A percentile compares a stretch with the other conserved stretches of the same genome.
Evolutionary conservation across 2,329 filamentous ascomycete genomes (phyloP).

Genomic region (Aspergillus arachidicola): DNA sequence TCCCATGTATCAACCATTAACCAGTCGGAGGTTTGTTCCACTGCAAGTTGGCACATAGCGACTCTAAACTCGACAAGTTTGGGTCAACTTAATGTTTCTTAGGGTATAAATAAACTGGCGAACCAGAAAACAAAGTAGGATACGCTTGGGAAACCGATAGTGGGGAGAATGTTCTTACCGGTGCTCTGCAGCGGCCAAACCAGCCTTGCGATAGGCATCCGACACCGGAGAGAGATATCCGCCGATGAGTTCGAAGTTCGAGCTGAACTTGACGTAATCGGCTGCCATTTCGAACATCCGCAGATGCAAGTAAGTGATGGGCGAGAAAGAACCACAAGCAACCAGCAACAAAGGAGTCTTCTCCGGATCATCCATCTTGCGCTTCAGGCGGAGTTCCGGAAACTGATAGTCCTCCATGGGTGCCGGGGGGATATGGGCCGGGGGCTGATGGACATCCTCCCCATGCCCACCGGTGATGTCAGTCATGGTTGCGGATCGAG

Average conservation of each 20-base stretch:
- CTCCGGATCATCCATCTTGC: constrained; percentile 49
- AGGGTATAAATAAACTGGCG: background rate
- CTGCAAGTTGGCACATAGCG: constrained; percentile 83
- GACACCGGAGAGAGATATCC: constrained; percentile 82
- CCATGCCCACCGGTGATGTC: constrained; percentile 30
- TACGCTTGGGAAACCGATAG: background rate
- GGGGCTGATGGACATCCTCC: constrained; percentile 31
- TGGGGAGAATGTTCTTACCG: constrained; percentile 46
- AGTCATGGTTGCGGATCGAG: constrained; percentile 30
- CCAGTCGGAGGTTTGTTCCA: constrained; percentile 71
- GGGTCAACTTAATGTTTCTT: constrained; percentile 1
- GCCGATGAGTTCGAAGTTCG: constrained; percentile 80
- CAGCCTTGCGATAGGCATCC: constrained; percentile 77
- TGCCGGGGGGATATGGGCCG: constrained; percentile 27
- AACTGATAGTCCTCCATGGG: constrained; percentile 47
- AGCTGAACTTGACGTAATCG: constrained; percentile 75
- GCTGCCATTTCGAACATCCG: constrained; percentile 88
- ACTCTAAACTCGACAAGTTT: constrained; percentile 51
- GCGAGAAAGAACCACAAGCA: constrained; percentile 66
- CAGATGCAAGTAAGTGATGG: constrained; percentile 60
- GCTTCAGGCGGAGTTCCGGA: constrained; percentile 48
- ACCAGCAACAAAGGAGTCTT: constrained; percentile 52
- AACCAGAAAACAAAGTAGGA: background rate
- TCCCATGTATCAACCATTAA: constrained; percentile 90
- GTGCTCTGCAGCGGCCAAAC: constrained; percentile 72